Conservation (phyloP, 345 rosid species). For the Brassica nigra region DNA sequence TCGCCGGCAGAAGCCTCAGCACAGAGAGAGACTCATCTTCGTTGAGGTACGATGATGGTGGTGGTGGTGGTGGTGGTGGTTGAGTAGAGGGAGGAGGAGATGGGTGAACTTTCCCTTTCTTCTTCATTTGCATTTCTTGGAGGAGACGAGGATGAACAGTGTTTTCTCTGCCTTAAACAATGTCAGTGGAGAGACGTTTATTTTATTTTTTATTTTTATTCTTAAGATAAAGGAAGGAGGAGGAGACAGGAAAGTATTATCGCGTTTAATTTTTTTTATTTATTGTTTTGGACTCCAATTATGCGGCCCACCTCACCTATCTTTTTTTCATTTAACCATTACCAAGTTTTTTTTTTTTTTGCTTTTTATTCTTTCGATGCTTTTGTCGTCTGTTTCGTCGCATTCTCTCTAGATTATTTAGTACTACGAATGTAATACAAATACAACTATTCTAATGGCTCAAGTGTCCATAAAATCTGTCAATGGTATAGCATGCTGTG, state of each 20-base stretch:
- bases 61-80: neutral
- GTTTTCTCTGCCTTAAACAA: conserved; percentile 14
- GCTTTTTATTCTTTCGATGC: conserved; percentile 8
- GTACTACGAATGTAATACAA: too few species aligned
- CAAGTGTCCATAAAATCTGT: neutral
- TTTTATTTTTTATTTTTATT: neutral
- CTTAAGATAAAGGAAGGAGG: conserved; percentile 16
- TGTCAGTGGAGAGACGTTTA: conserved; percentile 18
- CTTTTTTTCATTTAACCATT: conserved; percentile 1
- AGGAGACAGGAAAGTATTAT: neutral
- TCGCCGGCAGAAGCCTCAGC: conserved; percentile 67
- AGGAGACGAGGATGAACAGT: conserved; percentile 35
- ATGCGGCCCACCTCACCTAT: conserved; percentile 25
- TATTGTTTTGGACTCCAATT: conserved; percentile 18
- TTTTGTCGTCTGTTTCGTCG: neutral
- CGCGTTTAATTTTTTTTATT: neutral
- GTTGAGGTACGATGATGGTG: neutral
- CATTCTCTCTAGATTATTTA: neutral
- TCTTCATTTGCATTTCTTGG: conserved; percentile 59
- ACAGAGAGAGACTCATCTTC: conserved; percentile 55
- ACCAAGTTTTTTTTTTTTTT: neutral
- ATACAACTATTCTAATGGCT: neutral
- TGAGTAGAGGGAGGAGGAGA: conserved; percentile 50
- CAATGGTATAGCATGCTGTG: neutral
- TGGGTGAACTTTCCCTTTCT: conserved; percentile 86